phyloP scores from a whole-genome alignment of 129 eudicot species.

The Flaveria bidentis region DNA sequence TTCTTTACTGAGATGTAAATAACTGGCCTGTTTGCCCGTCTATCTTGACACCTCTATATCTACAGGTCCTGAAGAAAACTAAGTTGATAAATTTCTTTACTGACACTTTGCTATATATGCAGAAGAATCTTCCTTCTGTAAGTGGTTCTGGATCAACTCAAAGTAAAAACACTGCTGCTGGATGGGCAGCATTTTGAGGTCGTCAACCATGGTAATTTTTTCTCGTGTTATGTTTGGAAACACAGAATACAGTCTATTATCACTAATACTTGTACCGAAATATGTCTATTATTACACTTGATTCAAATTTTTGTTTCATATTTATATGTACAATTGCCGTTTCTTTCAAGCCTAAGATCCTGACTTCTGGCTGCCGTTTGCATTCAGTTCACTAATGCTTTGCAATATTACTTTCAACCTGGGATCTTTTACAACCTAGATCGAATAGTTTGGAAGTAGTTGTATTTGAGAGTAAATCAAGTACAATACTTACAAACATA shows the following conservation, averaged over 20 bases:
- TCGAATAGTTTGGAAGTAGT: background rate
- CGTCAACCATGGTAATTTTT: constrained; percentile 29
- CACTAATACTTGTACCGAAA: constrained; percentile 43
- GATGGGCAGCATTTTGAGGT: constrained; percentile 97
- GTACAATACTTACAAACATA: background rate
- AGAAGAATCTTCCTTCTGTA: constrained; percentile 80
- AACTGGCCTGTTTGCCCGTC: background rate
- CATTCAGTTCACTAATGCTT: background rate
- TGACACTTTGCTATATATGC: constrained; percentile 18
- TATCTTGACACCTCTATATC: background rate
- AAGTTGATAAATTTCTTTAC: too few relatives aligned
- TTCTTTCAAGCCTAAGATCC: background rate
- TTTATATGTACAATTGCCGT: background rate
- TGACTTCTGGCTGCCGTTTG: background rate
- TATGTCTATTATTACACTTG: constrained; percentile 27
- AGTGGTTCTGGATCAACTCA: constrained; percentile 66
- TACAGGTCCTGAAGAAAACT: too few relatives aligned
- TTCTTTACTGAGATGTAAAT: background rate
- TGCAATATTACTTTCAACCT: background rate
- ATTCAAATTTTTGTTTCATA: constrained; percentile 1
- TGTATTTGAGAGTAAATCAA: background rate
- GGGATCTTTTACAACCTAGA: background rate
- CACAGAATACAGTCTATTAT: constrained; percentile 23
- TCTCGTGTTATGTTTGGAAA: constrained; percentile 34
- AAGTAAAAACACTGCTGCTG: constrained; percentile 69